Conservation (phyloP, 257 asterid species). For the Petunia axillaris region DNA sequence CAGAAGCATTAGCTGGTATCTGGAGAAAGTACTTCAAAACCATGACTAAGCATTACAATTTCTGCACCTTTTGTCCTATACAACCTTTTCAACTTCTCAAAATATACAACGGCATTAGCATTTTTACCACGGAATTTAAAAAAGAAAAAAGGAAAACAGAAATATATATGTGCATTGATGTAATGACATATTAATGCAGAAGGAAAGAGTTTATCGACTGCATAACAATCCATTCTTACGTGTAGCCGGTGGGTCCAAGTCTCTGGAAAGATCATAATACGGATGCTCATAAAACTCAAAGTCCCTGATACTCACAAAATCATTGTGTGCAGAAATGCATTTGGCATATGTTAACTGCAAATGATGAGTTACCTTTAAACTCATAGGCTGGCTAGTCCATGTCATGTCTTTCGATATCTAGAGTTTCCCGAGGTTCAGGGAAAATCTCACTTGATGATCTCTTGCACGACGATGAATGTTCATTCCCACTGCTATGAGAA, state of each 20-base stretch:
- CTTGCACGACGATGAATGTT: slow-evolving; percentile 56
- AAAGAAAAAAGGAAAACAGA: background rate
- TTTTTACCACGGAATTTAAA: background rate
- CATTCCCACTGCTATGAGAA: slow-evolving; percentile 65
- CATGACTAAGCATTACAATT: too few species aligned
- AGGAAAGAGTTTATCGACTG: background rate
- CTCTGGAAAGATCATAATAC: background rate
- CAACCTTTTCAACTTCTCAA: background rate
- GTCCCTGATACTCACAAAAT: background rate
- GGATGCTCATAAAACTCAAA: background rate
- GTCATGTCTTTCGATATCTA: slow-evolving; percentile 49
- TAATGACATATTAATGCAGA: background rate
- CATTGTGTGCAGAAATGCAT: background rate
- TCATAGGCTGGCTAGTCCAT: slow-evolving; percentile 11
- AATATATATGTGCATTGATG: background rate
- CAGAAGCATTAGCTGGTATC: too few species aligned
- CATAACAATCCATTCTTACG: background rate
- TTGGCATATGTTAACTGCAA: background rate
- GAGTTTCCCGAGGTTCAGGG: slow-evolving; percentile 57
- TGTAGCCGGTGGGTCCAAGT: background rate
- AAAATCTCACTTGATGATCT: slow-evolving; percentile 65
- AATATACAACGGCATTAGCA: background rate
- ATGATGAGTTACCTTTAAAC: background rate
- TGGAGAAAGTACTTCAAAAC: too few species aligned
- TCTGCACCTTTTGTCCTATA: too few species aligned